Evolutionary conservation across 768 basidiomycete genomes (phyloP).

Genomic region (Kwoniella europaea): DNA sequence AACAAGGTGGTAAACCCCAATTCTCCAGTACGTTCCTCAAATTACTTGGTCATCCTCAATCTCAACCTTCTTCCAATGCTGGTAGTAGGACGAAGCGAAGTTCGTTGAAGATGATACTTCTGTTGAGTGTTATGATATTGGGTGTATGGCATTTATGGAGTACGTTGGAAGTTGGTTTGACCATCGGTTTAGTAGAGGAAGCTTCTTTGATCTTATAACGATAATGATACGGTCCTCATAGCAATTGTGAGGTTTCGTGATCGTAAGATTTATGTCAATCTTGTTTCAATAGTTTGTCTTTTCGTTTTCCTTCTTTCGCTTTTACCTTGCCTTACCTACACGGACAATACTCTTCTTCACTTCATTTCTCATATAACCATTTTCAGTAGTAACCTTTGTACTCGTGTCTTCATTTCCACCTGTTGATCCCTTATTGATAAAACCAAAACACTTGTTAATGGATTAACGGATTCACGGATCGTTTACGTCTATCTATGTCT

Average conservation of each 20-base stretch:
- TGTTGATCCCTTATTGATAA: too few relatives aligned
- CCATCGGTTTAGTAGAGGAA: constrained; percentile 4
- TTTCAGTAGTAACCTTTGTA: too few relatives aligned
- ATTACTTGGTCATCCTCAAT: constrained; percentile 8
- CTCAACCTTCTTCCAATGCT: neutral
- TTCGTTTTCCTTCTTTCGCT: neutral
- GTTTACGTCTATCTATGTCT: neutral
- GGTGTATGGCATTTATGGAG: constrained; percentile 25
- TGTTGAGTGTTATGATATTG: constrained; percentile 13
- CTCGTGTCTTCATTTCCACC: too few relatives aligned
- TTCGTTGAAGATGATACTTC: constrained; percentile 16
- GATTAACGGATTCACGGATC: neutral
- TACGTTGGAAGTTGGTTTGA: constrained; percentile 10
- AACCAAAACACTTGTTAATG: too few relatives aligned
- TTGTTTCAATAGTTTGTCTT: neutral
- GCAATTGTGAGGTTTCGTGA: too few relatives aligned
- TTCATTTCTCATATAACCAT: neutral
- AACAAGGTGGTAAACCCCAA: constrained; percentile 1
- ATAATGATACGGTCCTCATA: too few relatives aligned
- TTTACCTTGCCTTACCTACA: neutral
- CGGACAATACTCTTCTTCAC: neutral
- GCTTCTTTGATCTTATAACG: constrained; percentile 1
- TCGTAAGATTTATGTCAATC: too few relatives aligned
- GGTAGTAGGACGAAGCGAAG: constrained; percentile 1
- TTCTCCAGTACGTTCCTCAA: constrained; percentile 16